These are phyloP conservation scores for Tolypocladium nubicola DNA, from an alignment of 2,329 filamentous ascomycete genomes.

Conservation along the genomic window DNA sequence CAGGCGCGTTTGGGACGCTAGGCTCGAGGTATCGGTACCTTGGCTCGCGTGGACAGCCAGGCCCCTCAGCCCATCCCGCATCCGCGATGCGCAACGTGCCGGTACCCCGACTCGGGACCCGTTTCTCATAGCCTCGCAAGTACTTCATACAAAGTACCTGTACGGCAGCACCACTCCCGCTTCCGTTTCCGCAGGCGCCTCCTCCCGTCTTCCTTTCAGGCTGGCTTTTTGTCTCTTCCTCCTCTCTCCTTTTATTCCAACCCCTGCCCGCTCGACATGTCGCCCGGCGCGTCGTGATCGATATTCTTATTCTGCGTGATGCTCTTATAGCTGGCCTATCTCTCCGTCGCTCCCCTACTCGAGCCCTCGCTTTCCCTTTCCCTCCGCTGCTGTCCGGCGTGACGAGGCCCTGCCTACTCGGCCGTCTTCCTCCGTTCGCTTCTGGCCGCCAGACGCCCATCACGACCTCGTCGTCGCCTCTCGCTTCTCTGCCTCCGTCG, in stretches of 20 bases:
- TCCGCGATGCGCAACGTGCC: not conserved
- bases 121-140: not conserved
- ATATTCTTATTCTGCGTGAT: slow-evolving; percentile 10
- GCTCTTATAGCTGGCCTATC: slow-evolving; percentile 19
- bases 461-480: not conserved
- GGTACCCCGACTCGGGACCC: not conserved
- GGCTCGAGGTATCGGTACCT: not conserved
- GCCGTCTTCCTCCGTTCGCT: not conserved
- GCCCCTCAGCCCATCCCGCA: not conserved
- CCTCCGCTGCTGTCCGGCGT: not conserved
- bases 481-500: not conserved
- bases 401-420: slow-evolving; percentile 1
- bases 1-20: not conserved
- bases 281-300: slow-evolving; percentile 14
- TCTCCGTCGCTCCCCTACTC: not conserved
- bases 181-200: not conserved
- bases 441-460: not conserved
- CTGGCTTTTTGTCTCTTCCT: not conserved
- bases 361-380: not conserved
- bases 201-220: not conserved
- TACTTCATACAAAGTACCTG: not conserved
- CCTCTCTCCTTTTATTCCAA: not conserved
- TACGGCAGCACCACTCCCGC: not conserved
- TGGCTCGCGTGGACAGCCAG: not conserved
- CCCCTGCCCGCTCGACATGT: slow-evolving; percentile 5